A percentile compares a stretch with the other conserved stretches of the same genome.
These are phyloP conservation scores for Guyanaporus albipodus DNA, from an alignment of 768 basidiomycete species.

Conservation along the genomic window DNA sequence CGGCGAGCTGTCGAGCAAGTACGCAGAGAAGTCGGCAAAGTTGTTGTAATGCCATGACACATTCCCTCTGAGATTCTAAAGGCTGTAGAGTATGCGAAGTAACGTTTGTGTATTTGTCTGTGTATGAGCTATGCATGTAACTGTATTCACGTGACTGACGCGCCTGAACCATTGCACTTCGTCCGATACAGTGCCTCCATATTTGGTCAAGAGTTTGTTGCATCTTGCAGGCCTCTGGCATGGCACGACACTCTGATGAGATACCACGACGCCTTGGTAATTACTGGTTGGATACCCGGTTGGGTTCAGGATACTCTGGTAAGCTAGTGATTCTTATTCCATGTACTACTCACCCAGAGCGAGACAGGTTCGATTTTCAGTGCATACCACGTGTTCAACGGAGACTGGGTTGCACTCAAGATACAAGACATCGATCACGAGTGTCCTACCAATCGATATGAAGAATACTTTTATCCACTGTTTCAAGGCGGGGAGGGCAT, in stretches of 20 bases:
- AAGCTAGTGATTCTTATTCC: constrained; percentile 13
- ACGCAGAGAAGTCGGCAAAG: constrained; percentile 16
- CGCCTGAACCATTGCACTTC: no score
- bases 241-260: constrained; percentile 11
- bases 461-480: constrained; percentile 62
- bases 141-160: constrained; percentile 27
- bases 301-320: constrained; percentile 78
- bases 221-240: no score
- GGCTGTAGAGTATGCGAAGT: no score
- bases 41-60: constrained; percentile 8
- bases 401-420: constrained; percentile 67
- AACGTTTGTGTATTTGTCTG: neutral
- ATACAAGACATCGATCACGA: constrained; percentile 65
- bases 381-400: constrained; percentile 53
- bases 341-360: neutral
- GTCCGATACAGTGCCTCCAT: no score
- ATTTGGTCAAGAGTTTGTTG: no score
- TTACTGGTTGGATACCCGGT: constrained; percentile 52
- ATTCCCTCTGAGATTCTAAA: neutral
- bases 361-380: constrained; percentile 68
- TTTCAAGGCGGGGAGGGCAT: constrained; percentile 72
- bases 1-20: constrained; percentile 32
- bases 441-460: constrained; percentile 74
- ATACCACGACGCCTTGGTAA: constrained; percentile 48
- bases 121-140: neutral